These are phyloP conservation scores for Penicillium herquei DNA, from an alignment of 495 filamentous ascomycete species.

Conservation along the genomic window DNA sequence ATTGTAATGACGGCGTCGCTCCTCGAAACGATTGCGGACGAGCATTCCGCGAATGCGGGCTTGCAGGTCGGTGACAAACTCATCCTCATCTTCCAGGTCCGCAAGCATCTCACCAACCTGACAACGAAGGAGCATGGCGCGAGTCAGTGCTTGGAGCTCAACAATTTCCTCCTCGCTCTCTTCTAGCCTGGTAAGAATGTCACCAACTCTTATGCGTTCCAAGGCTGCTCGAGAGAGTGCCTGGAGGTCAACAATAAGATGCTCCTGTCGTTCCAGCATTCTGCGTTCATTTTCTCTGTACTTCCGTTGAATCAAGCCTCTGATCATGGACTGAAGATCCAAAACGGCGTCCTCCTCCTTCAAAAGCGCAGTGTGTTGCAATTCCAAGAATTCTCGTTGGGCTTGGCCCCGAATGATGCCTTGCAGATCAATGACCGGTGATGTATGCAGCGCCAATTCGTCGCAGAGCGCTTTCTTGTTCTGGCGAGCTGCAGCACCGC, in stretches of 20 bases:
- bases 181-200: slow-evolving; percentile 70
- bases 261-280: slow-evolving; percentile 56
- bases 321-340: slow-evolving; percentile 46
- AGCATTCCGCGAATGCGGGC: slow-evolving; percentile 69
- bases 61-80: slow-evolving; percentile 70
- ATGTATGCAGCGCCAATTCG: slow-evolving; percentile 29
- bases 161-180: slow-evolving; percentile 72
- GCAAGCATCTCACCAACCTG: slow-evolving; percentile 66
- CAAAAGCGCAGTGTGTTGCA: slow-evolving; percentile 30
- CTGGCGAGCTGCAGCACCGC: slow-evolving; percentile 37
- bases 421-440: slow-evolving; percentile 31
- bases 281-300: slow-evolving; percentile 47
- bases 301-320: slow-evolving; percentile 46
- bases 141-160: slow-evolving; percentile 67
- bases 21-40: slow-evolving; percentile 71
- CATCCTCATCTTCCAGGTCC: slow-evolving; percentile 79
- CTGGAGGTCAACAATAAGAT: slow-evolving; percentile 65
- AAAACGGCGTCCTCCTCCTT: slow-evolving; percentile 34
- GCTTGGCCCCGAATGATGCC: slow-evolving; percentile 31
- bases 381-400: slow-evolving; percentile 35
- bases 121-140: slow-evolving; percentile 75
- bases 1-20: slow-evolving; percentile 83
- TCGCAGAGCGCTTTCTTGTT: slow-evolving; percentile 23
- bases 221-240: slow-evolving; percentile 72
- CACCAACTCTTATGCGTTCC: slow-evolving; percentile 67